Evolutionary conservation across 139 green algal species (phyloP).

Genomic region (Ulvella scutata): DNA sequence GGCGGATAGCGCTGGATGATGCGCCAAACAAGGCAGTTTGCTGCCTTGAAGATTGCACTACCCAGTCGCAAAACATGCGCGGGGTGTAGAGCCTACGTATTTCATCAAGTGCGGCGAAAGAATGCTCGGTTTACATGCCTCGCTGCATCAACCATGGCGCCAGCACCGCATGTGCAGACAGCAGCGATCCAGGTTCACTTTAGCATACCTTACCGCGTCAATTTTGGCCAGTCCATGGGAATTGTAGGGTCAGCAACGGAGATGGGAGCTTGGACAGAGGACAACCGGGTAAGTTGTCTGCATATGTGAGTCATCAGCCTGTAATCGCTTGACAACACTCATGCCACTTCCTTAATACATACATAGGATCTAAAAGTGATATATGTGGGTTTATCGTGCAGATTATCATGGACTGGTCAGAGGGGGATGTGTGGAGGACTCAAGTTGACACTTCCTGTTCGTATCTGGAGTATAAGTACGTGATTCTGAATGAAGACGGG

Average conservation of each 20-base stretch:
- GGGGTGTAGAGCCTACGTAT: too few relatives aligned
- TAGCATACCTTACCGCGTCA: conserved; percentile 10
- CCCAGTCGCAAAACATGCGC: too few relatives aligned
- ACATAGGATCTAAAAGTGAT: too few relatives aligned
- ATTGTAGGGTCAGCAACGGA: conserved; percentile 5
- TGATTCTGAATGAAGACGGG: conserved; percentile 4
- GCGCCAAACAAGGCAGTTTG: too few relatives aligned
- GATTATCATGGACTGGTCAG: conserved; percentile 10
- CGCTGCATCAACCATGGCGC: not conserved
- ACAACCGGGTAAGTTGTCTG: not conserved
- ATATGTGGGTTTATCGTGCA: too few relatives aligned
- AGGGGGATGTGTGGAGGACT: conserved; percentile 12
- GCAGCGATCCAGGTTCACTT: conserved; percentile 11
- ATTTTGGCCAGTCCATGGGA: conserved; percentile 12
- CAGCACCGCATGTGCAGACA: conserved; percentile 8
- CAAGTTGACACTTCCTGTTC: conserved; percentile 6
- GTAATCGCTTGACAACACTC: not conserved
- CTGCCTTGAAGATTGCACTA: too few relatives aligned
- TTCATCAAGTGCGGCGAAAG: too few relatives aligned
- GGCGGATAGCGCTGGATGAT: too few relatives aligned
- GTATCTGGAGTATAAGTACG: conserved; percentile 16
- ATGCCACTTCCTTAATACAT: not conserved
- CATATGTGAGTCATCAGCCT: too few relatives aligned
- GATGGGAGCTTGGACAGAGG: conserved; percentile 9
- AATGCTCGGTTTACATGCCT: not conserved